phyloP scores from a whole-genome alignment of 768 basidiomycete genomes.

The Podaxis sp. region DNA sequence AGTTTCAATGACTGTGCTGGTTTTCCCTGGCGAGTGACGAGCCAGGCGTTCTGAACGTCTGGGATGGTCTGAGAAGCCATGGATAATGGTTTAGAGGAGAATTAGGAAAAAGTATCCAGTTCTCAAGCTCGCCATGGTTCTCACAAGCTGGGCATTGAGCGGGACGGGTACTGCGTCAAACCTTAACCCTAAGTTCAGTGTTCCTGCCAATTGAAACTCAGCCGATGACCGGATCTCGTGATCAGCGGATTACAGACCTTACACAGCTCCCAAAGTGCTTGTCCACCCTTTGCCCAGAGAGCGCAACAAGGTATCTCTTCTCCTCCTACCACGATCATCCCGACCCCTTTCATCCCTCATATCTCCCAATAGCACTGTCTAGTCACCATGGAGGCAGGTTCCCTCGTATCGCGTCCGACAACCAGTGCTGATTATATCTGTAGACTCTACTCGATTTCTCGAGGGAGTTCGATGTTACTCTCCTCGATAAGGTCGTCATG shows the following conservation, averaged over 20 bases:
- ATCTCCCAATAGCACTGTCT: slow-evolving; percentile 18
- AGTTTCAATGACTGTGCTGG: slow-evolving; percentile 34
- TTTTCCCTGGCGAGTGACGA: slow-evolving; percentile 31
- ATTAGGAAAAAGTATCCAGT: background rate
- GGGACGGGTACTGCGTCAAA: slow-evolving; percentile 3
- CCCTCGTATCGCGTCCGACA: slow-evolving; percentile 14
- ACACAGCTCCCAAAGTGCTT: slow-evolving; percentile 23
- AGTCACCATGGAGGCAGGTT: slow-evolving; percentile 49
- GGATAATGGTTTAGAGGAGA: background rate
- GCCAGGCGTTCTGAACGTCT: slow-evolving; percentile 39
- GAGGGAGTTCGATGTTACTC: slow-evolving; percentile 86
- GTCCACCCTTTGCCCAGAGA: slow-evolving; percentile 45
- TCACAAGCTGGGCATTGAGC: background rate
- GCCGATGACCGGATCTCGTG: slow-evolving; percentile 26
- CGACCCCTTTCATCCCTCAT: slow-evolving; percentile 17
- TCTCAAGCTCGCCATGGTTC: slow-evolving; percentile 1
- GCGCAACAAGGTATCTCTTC: slow-evolving; percentile 23
- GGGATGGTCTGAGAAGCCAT: slow-evolving; percentile 23
- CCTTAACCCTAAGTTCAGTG: slow-evolving; percentile 14
- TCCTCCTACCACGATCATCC: slow-evolving; percentile 21
- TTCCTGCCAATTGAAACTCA: slow-evolving; percentile 17
- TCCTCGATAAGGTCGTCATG: slow-evolving; percentile 93
- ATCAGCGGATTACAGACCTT: slow-evolving; percentile 17
- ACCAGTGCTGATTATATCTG: slow-evolving; percentile 4
- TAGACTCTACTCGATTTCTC: slow-evolving; percentile 93